Percentiles rank a stretch among this genome's conserved stretches.
phyloP scores from a whole-genome alignment of 768 basidiomycete species.

The Hemileccinum impolitum region DNA sequence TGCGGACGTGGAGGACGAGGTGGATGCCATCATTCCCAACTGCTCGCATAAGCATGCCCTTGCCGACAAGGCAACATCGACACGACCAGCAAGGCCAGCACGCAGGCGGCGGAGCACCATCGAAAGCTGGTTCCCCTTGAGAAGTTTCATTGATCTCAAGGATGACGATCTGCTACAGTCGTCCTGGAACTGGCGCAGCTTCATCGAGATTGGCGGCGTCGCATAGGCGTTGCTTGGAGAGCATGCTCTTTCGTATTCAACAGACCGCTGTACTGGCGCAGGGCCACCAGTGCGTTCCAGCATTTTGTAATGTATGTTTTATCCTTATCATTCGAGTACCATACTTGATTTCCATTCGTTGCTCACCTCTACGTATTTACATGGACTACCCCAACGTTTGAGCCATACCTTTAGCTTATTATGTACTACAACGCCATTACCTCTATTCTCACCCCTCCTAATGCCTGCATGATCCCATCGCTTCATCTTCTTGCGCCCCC shows the following conservation, averaged over 20 bases:
- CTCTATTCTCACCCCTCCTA: not conserved
- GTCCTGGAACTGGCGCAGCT: constrained; percentile 58
- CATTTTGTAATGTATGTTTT: constrained; percentile 3
- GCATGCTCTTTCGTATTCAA: not conserved
- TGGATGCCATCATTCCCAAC: constrained; percentile 22
- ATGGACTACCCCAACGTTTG: constrained; percentile 12
- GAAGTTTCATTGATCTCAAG: constrained; percentile 63
- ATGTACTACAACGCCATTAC: constrained; percentile 4
- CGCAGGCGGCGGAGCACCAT: constrained; percentile 41
- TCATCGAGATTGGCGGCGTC: constrained; percentile 52
- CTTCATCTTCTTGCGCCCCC: constrained; percentile 10
- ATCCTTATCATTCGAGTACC: constrained; percentile 9
- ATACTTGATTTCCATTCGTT: constrained; percentile 5
- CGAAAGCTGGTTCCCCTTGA: constrained; percentile 52
- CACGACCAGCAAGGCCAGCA: constrained; percentile 10
- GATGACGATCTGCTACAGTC: constrained; percentile 45
- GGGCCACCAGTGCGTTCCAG: constrained; percentile 2
- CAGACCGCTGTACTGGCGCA: not conserved
- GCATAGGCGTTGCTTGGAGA: constrained; percentile 2
- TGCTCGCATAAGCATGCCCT: constrained; percentile 9
- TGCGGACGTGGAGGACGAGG: constrained; percentile 34
- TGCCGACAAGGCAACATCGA: constrained; percentile 8
- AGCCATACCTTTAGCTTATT: constrained; percentile 7
- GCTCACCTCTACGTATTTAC: constrained; percentile 18
- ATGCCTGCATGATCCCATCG: constrained; percentile 4